Evolutionary conservation across 169 alveolate genomes (phyloP).

Genomic region (Ichthyophthirius multifiliis): DNA sequence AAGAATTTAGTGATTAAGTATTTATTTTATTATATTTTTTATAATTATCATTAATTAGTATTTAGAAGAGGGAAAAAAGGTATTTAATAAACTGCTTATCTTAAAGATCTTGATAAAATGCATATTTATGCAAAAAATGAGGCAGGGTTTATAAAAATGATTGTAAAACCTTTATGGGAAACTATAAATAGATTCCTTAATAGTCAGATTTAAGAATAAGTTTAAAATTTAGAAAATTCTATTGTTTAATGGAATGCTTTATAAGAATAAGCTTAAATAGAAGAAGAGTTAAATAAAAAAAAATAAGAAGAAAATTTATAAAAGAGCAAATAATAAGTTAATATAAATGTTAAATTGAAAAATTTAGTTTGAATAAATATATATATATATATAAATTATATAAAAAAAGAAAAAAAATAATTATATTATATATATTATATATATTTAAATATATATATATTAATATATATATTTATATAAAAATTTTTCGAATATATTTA

Average conservation of each 20-base stretch:
- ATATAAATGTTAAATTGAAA: too few species aligned
- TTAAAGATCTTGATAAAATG: constrained; percentile 8
- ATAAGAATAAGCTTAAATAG: background rate
- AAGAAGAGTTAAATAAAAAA: background rate
- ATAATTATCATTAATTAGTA: background rate
- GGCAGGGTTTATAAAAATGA: constrained; percentile 28
- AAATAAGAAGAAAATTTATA: too few species aligned
- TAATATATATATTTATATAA: too few species aligned
- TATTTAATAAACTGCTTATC: background rate
- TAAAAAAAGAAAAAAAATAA: too few species aligned
- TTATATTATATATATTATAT: too few species aligned
- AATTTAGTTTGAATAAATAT: too few species aligned
- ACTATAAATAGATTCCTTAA: constrained; percentile 17
- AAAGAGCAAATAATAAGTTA: too few species aligned
- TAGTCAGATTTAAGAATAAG: background rate
- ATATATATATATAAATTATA: too few species aligned
- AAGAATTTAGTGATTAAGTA: constrained; percentile 43
- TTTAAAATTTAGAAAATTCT: constrained; percentile 25
- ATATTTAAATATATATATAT: too few species aligned
- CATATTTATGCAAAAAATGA: constrained; percentile 30
- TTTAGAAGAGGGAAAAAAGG: background rate
- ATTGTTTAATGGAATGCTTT: constrained; percentile 28
- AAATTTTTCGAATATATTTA: too few species aligned
- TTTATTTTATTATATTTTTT: background rate
- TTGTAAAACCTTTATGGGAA: constrained; percentile 31